phyloP scores from a whole-genome alignment of 148 eudicot species.

The Rhododendron ovatum region DNA sequence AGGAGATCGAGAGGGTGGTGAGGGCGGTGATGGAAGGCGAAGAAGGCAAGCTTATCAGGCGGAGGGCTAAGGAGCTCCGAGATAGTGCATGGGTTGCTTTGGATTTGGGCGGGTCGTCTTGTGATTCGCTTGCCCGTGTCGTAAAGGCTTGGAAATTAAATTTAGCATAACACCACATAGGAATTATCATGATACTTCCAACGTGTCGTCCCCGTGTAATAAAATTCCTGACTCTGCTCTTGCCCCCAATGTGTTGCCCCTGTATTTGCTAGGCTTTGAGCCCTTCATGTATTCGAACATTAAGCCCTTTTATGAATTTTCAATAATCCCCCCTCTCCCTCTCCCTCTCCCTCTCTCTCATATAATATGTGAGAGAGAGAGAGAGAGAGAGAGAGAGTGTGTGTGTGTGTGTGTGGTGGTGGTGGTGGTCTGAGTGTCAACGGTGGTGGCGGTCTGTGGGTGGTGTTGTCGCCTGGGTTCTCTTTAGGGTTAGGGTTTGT shows the following conservation, averaged over 20 bases:
- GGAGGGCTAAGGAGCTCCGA: constrained; percentile 13
- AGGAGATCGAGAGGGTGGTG: constrained; percentile 19
- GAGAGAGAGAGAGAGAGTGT: too few species aligned
- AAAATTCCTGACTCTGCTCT: too few species aligned
- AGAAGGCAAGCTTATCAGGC: constrained; percentile 15
- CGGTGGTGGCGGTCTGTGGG: too few species aligned
- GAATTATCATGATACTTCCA: neutral
- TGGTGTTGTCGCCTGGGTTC: too few species aligned
- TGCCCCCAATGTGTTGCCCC: neutral
- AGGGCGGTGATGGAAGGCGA: constrained; percentile 23
- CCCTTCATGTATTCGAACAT: neutral
- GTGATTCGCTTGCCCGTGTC: neutral
- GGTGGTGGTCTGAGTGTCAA: too few species aligned
- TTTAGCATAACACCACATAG: neutral
- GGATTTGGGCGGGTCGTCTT: constrained; percentile 14
- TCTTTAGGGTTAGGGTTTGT: too few species aligned
- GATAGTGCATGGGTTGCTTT: constrained; percentile 10
- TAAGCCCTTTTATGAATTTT: neutral
- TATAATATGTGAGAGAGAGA: too few species aligned
- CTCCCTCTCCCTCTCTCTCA: too few species aligned
- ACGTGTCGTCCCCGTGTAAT: neutral
- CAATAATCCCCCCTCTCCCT: too few species aligned
- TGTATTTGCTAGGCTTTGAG: neutral
- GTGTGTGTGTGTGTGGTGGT: too few species aligned
- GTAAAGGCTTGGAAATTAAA: neutral